A percentile compares a stretch with the other conserved stretches of the same genome.
Evolutionary conservation across 2,329 filamentous ascomycete species (phyloP).

Genomic region (Grosmannia serpens): DNA sequence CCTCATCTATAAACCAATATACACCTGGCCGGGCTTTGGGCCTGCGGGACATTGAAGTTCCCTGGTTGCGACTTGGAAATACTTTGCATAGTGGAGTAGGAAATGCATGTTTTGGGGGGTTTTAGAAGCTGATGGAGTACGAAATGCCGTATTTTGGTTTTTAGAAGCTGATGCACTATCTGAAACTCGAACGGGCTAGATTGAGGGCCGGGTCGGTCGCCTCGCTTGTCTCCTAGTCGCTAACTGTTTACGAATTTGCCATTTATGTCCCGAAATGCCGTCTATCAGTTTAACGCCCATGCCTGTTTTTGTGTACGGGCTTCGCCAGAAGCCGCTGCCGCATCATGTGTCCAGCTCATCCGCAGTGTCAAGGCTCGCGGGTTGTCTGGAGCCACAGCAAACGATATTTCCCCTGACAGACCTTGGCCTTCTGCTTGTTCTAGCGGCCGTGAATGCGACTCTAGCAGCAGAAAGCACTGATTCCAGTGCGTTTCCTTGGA

Average conservation of each 20-base stretch:
- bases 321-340: conserved; percentile 18
- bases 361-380: conserved; percentile 57
- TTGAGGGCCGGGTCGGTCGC: not conserved
- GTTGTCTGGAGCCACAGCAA: conserved; percentile 57
- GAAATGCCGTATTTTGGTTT: too few species aligned
- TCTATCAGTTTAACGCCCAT: conserved; percentile 26
- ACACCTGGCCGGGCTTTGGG: not conserved
- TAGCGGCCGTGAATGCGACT: conserved; percentile 38
- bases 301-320: conserved; percentile 25
- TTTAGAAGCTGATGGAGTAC: too few species aligned
- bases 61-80: not conserved
- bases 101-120: not conserved
- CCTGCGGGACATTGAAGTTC: not conserved
- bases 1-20: conserved; percentile 8
- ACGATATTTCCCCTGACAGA: conserved; percentile 57
- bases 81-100: not conserved
- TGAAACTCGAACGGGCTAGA: too few species aligned
- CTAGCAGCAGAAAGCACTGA: conserved; percentile 65
- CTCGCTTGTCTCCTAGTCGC: not conserved
- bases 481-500: conserved; percentile 81
- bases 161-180: too few species aligned
- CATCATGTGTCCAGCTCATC: conserved; percentile 45
- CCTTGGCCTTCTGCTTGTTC: conserved; percentile 39
- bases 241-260: not conserved
- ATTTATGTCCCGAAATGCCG: not conserved